Percentiles rank a stretch among this genome's conserved stretches.
Conservation (phyloP, 1,284 basidiomycete species). For the Moniliella sp. region DNA sequence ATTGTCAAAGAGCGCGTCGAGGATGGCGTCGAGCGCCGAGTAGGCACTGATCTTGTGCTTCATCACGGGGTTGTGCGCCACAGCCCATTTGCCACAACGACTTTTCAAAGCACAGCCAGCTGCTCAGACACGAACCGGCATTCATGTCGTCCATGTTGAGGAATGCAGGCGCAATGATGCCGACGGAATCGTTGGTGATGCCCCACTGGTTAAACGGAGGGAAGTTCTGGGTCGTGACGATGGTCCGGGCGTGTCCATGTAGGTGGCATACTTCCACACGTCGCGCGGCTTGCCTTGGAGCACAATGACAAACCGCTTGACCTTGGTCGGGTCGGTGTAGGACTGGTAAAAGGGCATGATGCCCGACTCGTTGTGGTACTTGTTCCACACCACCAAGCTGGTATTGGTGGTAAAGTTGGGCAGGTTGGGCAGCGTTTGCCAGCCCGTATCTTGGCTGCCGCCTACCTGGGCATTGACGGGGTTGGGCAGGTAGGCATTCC, state of each 20-base stretch:
- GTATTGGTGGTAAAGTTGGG: constrained; percentile 16
- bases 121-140: constrained; percentile 7
- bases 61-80: constrained; percentile 8
- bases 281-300: constrained; percentile 24
- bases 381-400: constrained; percentile 7
- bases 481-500: too few relatives aligned
- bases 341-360: constrained; percentile 18
- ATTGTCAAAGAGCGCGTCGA: constrained; percentile 17
- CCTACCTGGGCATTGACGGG: too few relatives aligned
- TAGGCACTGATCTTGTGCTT: constrained; percentile 8
- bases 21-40: constrained; percentile 14
- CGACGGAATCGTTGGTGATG: too few relatives aligned
- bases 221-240: too few relatives aligned
- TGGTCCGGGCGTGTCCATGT: too few relatives aligned
- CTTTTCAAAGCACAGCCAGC: constrained; percentile 16
- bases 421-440: constrained; percentile 14
- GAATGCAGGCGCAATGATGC: constrained; percentile 17
- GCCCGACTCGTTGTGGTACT: constrained; percentile 4
- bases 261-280: too few relatives aligned
- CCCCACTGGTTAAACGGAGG: too few relatives aligned
- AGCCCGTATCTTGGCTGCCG: too few relatives aligned
- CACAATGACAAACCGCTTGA: constrained; percentile 22
- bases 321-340: constrained; percentile 8
- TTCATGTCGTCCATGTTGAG: constrained; percentile 13
- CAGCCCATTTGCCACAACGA: constrained; percentile 20